Percentiles rank a stretch among this genome's conserved stretches.
These are phyloP conservation scores for Acacia confusa DNA, from an alignment of 306 rosid species.

Conservation along the genomic window DNA sequence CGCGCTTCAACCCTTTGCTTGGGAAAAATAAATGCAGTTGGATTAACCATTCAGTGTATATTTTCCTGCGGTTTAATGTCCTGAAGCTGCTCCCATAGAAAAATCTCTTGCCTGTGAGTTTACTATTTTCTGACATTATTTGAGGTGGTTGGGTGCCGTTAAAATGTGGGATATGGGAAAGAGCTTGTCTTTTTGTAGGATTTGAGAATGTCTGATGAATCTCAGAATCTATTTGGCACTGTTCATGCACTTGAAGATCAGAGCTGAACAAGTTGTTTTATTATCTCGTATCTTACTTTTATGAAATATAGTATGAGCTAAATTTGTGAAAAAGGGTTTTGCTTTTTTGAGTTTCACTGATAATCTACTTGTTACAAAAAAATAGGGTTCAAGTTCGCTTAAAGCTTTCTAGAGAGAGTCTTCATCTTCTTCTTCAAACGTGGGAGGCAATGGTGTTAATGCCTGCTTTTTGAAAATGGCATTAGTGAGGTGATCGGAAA, in stretches of 20 bases:
- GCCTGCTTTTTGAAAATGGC: not conserved
- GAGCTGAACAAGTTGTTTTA: not conserved
- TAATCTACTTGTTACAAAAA: not conserved
- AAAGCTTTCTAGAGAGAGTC: not conserved
- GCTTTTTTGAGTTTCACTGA: not conserved
- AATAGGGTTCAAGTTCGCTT: not conserved
- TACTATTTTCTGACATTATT: not conserved
- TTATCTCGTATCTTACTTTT: not conserved
- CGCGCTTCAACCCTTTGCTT: not conserved
- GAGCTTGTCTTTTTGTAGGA: not conserved
- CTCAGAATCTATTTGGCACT: not conserved
- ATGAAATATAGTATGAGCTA: not conserved
- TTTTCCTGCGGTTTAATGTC: not conserved
- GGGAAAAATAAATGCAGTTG: not conserved
- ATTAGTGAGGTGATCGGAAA: not conserved
- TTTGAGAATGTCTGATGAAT: constrained; percentile 15
- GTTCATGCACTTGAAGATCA: not conserved
- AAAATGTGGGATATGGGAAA: not conserved
- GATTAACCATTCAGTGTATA: not conserved
- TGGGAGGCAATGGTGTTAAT: not conserved
- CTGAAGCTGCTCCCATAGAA: not conserved
- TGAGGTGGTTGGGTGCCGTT: not conserved
- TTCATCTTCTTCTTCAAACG: not conserved
- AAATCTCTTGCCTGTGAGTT: not conserved
- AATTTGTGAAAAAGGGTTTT: not conserved